phyloP scores from a whole-genome alignment of 2,329 filamentous ascomycete genomes.

The Amauroascus niger region DNA sequence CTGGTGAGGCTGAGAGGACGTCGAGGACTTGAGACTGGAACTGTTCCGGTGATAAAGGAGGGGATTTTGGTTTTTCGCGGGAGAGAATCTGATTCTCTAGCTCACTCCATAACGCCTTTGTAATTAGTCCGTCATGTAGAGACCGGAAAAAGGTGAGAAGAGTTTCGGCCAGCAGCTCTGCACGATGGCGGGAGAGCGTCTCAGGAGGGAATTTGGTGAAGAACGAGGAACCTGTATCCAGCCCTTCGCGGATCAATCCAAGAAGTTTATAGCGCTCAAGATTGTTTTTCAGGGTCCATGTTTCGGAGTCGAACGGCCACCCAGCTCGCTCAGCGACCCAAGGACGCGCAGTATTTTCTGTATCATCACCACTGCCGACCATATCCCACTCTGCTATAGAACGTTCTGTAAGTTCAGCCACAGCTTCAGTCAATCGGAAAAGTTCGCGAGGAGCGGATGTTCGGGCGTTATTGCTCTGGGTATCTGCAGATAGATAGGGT shows the following conservation, averaged over 20 bases:
- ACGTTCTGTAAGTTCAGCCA: constrained; percentile 52
- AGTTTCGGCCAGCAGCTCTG: constrained; percentile 64
- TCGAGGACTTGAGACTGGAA: constrained; percentile 59
- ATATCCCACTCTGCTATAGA: constrained; percentile 55
- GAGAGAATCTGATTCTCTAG: constrained; percentile 48
- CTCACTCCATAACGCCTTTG: constrained; percentile 57
- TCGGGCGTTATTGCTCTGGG: constrained; percentile 38
- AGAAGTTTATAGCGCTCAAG: constrained; percentile 37
- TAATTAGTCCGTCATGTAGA: constrained; percentile 70
- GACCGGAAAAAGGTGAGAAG: constrained; percentile 65
- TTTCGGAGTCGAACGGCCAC: constrained; percentile 52
- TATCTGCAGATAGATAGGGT: constrained; percentile 24
- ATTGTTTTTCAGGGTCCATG: constrained; percentile 38
- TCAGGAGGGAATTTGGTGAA: constrained; percentile 53
- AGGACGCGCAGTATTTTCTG: constrained; percentile 35
- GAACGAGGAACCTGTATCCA: constrained; percentile 62
- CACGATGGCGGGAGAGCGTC: constrained; percentile 53
- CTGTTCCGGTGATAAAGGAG: constrained; percentile 43
- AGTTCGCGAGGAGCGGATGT: constrained; percentile 81
- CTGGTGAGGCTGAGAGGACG: constrained; percentile 58
- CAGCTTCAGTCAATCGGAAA: constrained; percentile 75
- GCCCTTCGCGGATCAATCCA: constrained; percentile 48
- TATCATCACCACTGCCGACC: constrained; percentile 32
- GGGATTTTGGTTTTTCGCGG: constrained; percentile 41
- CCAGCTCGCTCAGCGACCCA: constrained; percentile 44